Conservation (phyloP, 2,329 filamentous ascomycete genomes). For the Davidsoniella australis region DNA sequence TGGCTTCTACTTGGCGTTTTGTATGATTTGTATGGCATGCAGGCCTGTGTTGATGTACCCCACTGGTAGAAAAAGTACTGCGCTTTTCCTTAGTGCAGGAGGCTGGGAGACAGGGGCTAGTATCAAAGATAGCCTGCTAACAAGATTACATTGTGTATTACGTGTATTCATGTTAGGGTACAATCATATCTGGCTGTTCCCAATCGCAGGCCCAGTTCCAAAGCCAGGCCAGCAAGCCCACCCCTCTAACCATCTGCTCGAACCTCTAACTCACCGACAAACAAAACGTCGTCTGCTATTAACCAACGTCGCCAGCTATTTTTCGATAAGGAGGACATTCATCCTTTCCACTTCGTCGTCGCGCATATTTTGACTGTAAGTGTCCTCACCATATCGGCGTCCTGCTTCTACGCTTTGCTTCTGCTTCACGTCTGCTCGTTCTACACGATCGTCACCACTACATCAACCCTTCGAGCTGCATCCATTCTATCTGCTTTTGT, state of each 20-base stretch:
- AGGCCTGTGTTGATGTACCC: not conserved
- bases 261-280: slow-evolving; percentile 12
- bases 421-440: not conserved
- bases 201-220: not conserved
- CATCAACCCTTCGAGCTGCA: not conserved
- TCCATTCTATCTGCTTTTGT: not conserved
- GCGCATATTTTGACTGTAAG: slow-evolving; percentile 11
- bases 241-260: not conserved
- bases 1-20: not conserved
- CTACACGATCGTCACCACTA: slow-evolving; percentile 1
- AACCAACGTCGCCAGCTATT: slow-evolving; percentile 8
- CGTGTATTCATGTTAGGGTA: slow-evolving; percentile 1
- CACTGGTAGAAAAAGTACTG: slow-evolving; percentile 1
- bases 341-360: slow-evolving; percentile 11
- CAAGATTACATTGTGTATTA: not conserved
- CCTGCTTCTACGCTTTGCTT: not conserved
- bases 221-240: not conserved
- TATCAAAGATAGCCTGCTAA: slow-evolving; percentile 4
- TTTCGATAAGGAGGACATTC: slow-evolving; percentile 12
- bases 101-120: slow-evolving; percentile 12
- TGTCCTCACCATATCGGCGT: not conserved
- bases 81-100: slow-evolving; percentile 8
- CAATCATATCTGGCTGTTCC: slow-evolving; percentile 6
- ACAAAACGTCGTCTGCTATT: slow-evolving; percentile 10
- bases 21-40: not conserved